Percentiles rank a stretch among this genome's conserved stretches.
phyloP scores from a whole-genome alignment of 2,329 filamentous ascomycete genomes.

The Fusarium buharicum region DNA sequence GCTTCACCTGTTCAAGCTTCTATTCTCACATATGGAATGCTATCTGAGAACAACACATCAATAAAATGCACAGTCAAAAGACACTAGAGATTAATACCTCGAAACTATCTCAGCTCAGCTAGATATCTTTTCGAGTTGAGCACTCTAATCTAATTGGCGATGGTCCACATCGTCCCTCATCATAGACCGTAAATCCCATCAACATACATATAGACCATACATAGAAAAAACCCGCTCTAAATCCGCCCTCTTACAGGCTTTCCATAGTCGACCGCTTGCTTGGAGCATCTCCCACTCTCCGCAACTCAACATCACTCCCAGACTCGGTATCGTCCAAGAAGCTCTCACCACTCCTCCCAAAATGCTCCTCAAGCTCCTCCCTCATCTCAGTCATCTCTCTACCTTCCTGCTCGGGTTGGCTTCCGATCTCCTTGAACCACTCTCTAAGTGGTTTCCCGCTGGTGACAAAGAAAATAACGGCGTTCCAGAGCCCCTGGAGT shows the following conservation, averaged over 20 bases:
- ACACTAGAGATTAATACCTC: neutral
- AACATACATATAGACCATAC: slow-evolving; percentile 15
- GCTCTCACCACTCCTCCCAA: slow-evolving; percentile 32
- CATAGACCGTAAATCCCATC: slow-evolving; percentile 15
- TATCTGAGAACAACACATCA: too few relatives aligned
- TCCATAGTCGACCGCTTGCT: slow-evolving; percentile 38
- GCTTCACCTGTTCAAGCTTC: neutral
- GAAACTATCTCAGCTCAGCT: neutral
- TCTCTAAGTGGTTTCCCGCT: slow-evolving; percentile 55
- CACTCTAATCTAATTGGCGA: slow-evolving; percentile 2
- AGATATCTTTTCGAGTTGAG: neutral
- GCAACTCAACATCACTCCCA: slow-evolving; percentile 50
- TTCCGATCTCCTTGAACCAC: slow-evolving; percentile 10
- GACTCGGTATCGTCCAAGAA: slow-evolving; percentile 49
- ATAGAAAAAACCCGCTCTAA: slow-evolving; percentile 1
- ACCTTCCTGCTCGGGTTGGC: slow-evolving; percentile 2
- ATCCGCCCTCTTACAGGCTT: slow-evolving; percentile 29
- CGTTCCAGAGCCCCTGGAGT: slow-evolving; percentile 84
- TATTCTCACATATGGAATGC: neutral
- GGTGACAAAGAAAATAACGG: slow-evolving; percentile 78
- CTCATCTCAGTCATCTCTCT: slow-evolving; percentile 31
- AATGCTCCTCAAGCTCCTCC: slow-evolving; percentile 12
- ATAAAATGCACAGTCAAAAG: neutral
- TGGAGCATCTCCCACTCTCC: slow-evolving; percentile 42
- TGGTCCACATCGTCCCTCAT: slow-evolving; percentile 12